Evolutionary conservation across 495 filamentous ascomycete genomes (phyloP).

Genomic region (Amorphotheca resinae): DNA sequence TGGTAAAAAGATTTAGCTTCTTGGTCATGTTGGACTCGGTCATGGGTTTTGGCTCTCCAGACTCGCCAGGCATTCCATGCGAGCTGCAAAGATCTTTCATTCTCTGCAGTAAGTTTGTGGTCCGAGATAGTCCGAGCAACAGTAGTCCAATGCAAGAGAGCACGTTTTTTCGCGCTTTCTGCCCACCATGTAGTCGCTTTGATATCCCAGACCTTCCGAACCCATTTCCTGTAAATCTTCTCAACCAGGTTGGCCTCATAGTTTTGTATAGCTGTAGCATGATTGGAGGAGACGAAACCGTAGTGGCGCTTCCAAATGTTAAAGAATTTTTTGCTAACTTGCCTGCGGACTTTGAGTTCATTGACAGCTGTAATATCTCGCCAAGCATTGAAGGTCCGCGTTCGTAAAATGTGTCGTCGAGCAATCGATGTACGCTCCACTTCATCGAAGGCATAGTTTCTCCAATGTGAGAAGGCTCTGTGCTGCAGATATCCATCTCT

Average conservation of each 20-base stretch:
- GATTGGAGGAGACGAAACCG: conserved; percentile 22
- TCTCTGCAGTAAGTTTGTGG: conserved; percentile 7
- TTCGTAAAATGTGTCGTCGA: conserved; percentile 52
- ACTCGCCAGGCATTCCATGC: conserved; percentile 19
- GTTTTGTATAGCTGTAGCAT: conserved; percentile 29
- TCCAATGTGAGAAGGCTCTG: conserved; percentile 67
- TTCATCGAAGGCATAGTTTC: conserved; percentile 41
- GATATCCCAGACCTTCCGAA: conserved; percentile 39
- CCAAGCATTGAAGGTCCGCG: conserved; percentile 70
- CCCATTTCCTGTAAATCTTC: conserved; percentile 42
- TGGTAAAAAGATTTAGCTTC: conserved; percentile 14
- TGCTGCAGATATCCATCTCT: conserved; percentile 54
- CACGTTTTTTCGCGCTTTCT: conserved; percentile 33
- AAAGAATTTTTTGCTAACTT: conserved; percentile 45
- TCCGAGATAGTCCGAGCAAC: conserved; percentile 10
- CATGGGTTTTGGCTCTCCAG: conserved; percentile 19
- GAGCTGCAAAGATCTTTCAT: conserved; percentile 8
- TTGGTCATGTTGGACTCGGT: conserved; percentile 8
- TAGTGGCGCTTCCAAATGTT: conserved; percentile 39
- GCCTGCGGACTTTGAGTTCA: conserved; percentile 51
- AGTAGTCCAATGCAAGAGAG: conserved; percentile 23
- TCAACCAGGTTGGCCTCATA: conserved; percentile 33
- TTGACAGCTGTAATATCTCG: conserved; percentile 60
- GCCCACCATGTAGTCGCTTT: conserved; percentile 42
- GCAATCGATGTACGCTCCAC: conserved; percentile 39